Evolutionary conservation across 208 protist species (phyloP), one percentile per base, ranked within the genome.

Genomic region (Trypanosoma caninum): DNA sequence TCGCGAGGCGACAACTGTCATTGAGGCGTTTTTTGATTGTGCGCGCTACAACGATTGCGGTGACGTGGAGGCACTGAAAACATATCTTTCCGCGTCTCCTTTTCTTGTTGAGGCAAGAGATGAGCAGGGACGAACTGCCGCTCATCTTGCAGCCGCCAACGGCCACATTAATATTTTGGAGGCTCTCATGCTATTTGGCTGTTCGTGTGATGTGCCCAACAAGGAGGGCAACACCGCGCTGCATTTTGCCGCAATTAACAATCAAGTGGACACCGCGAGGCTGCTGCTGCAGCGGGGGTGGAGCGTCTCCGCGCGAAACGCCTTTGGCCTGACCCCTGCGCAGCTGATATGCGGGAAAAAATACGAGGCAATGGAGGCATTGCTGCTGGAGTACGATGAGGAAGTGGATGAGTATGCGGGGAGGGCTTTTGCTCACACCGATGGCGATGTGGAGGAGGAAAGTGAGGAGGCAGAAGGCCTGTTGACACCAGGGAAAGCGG

Each of bases 231-330:
- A 92, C 59, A 94, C 90, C 6, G 87, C 90, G 1, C 70, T 96
- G 9, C 84, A 92, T 53, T 93, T 92, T 60, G 87, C 90, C 16
- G 90, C 90, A n/a, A 74, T 94, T 30, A 93, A 94, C 68, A 90
- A 92, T 65, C 78, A 78, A 52, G 48, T 88, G 10, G 73, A 72
- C 13, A 84, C 82, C 18, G 82, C 84, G 18, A 59, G 72, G 50
- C 63, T 68, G 45, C 77, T 96, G 25, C 58, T 93, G 51, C 41
- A 38, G 50, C 59, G 64, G 11, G 85, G 85, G 30, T 95, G 89
- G 85, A 72, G 52, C 11, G 68, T 76, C 2, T 68, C 69, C 9
- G 72, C 74, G 42, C 53, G 55, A 28, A 95, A 95, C 48, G 58
- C 70, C 38, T 82, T 82, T 60, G 59, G 58, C 31, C 72, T 80